Percentiles rank a stretch among this genome's conserved stretches.
Evolutionary conservation across 768 basidiomycete genomes (phyloP).

Genomic region (Psilocybe azurescens): DNA sequence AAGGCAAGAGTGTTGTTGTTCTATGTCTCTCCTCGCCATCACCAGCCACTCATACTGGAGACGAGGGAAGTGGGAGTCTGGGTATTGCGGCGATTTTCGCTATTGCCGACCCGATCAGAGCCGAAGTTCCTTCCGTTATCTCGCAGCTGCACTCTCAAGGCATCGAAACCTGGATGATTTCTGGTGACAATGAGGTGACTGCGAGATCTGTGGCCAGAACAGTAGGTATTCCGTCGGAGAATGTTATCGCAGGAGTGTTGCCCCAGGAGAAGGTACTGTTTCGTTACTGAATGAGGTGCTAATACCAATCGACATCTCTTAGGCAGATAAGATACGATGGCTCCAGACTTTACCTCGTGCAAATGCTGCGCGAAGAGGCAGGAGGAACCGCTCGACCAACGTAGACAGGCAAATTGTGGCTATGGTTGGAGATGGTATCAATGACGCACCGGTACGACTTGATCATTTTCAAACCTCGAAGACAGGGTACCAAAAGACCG

Average conservation of each 20-base stretch:
- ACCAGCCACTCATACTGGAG: background rate
- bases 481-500: background rate
- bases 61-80: slow-evolving; percentile 6
- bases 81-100: slow-evolving; percentile 58
- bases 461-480: background rate
- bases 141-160: slow-evolving; percentile 53
- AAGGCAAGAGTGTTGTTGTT: slow-evolving; percentile 75
- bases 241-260: slow-evolving; percentile 83
- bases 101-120: slow-evolving; percentile 66
- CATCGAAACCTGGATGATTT: slow-evolving; percentile 79
- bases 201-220: slow-evolving; percentile 71
- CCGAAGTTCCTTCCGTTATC: slow-evolving; percentile 62
- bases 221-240: slow-evolving; percentile 67
- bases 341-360: slow-evolving; percentile 40
- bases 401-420: slow-evolving; percentile 44
- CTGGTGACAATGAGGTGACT: slow-evolving; percentile 72
- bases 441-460: slow-evolving; percentile 55
- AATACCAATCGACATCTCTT: background rate
- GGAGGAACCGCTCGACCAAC: slow-evolving; percentile 23
- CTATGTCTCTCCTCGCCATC: slow-evolving; percentile 35
- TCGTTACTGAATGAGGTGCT: background rate
- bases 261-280: slow-evolving; percentile 75
- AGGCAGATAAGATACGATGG: slow-evolving; percentile 66
- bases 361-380: slow-evolving; percentile 7
- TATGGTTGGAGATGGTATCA: slow-evolving; percentile 71